phyloP scores from a whole-genome alignment of 148 eudicot species.

The Arctostaphylos glauca region DNA sequence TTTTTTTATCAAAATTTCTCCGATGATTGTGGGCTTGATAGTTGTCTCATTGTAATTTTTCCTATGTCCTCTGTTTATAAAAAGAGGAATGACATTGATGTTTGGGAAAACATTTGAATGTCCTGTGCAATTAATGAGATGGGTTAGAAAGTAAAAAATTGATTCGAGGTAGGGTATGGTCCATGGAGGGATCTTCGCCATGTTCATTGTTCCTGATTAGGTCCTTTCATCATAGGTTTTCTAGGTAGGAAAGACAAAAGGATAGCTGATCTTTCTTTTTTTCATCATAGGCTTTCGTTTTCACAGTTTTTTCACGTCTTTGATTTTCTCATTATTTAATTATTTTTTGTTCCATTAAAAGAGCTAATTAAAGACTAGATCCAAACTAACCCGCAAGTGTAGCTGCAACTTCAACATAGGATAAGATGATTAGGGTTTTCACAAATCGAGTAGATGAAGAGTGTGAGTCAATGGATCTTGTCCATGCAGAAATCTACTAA shows the following conservation, averaged over 20 bases:
- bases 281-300: too few relatives aligned
- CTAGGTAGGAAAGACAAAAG: neutral
- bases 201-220: neutral
- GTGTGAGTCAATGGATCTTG: neutral
- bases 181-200: neutral
- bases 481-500: conserved; percentile 1
- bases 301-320: too few relatives aligned
- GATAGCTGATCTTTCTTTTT: too few relatives aligned
- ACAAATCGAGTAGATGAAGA: neutral
- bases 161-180: neutral
- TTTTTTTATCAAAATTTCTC: too few relatives aligned
- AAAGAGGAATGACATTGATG: neutral
- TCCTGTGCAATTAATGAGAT: neutral
- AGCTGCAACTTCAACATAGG: neutral
- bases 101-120: neutral
- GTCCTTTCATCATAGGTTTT: neutral
- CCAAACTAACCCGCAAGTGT: neutral
- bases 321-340: too few relatives aligned
- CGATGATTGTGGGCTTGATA: neutral
- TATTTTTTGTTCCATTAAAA: too few relatives aligned
- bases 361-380: neutral
- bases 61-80: neutral
- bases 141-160: neutral
- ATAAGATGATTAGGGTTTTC: neutral
- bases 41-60: neutral